phyloP scores from a whole-genome alignment of 768 basidiomycete genomes.

The Lactarius pseudohatsudake region DNA sequence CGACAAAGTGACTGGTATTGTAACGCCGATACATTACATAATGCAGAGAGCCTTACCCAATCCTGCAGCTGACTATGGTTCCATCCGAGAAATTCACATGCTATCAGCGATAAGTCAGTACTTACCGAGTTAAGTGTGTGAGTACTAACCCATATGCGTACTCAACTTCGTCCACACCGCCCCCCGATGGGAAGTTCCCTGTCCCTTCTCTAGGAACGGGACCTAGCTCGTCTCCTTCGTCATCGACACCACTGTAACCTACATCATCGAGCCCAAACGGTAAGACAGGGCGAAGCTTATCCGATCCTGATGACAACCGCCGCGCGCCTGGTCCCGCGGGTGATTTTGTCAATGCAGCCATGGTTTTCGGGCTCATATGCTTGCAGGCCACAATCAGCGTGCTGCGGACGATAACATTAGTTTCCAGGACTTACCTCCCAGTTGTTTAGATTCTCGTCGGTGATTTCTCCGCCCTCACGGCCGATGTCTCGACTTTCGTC shows the following conservation, averaged over 20 bases:
- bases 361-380: constrained; percentile 97
- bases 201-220: constrained; percentile 74
- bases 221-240: constrained; percentile 71
- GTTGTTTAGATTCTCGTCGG: constrained; percentile 85
- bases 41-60: neutral
- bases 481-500: constrained; percentile 68
- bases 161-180: constrained; percentile 87
- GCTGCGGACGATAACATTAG: neutral
- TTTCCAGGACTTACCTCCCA: constrained; percentile 75
- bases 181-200: constrained; percentile 72
- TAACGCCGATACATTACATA: constrained; percentile 5
- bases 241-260: constrained; percentile 57
- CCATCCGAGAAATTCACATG: constrained; percentile 11
- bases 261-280: constrained; percentile 76
- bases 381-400: constrained; percentile 34
- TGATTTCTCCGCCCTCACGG: constrained; percentile 58
- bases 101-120: constrained; percentile 13
- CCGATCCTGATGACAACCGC: constrained; percentile 77
- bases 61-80: neutral
- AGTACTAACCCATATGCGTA: constrained; percentile 76
- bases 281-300: constrained; percentile 77
- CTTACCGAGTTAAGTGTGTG: neutral
- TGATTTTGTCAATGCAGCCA: constrained; percentile 90
- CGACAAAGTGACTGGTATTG: neutral
- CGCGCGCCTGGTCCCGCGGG: constrained; percentile 67